Percentiles rank a stretch among this genome's conserved stretches.
Evolutionary conservation across 1,284 basidiomycete genomes (phyloP).

Genomic region (Kwoniella shivajii): DNA sequence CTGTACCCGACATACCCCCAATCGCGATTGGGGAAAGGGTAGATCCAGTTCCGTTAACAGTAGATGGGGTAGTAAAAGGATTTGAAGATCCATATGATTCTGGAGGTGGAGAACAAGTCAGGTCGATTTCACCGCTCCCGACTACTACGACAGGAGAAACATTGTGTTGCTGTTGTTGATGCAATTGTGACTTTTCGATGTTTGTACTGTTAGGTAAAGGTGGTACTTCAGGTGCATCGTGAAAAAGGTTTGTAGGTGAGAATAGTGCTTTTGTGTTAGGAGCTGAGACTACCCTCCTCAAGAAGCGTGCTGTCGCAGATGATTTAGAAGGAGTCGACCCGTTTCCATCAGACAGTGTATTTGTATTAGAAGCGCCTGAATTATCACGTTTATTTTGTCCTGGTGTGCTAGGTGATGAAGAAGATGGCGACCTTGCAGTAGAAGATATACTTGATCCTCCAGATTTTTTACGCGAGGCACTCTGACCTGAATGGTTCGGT

Average conservation of each 20-base stretch:
- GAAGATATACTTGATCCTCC: slow-evolving; percentile 28
- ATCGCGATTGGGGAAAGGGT: slow-evolving; percentile 4
- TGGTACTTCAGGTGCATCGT: slow-evolving; percentile 36
- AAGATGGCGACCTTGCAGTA: slow-evolving; percentile 14
- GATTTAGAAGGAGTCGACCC: slow-evolving; percentile 16
- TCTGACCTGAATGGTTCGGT: slow-evolving; percentile 2
- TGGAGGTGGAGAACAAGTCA: slow-evolving; percentile 19
- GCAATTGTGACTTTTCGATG: slow-evolving; percentile 21
- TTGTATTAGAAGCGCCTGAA: slow-evolving; percentile 6
- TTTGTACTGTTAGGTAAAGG: slow-evolving; percentile 32
- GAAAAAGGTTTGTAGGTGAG: slow-evolving; percentile 45
- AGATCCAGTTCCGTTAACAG: slow-evolving; percentile 11
- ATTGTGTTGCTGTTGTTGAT: not conserved
- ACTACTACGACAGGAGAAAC: slow-evolving; percentile 23
- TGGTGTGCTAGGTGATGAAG: slow-evolving; percentile 16
- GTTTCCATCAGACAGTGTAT: slow-evolving; percentile 4
- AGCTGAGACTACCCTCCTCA: slow-evolving; percentile 92
- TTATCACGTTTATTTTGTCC: slow-evolving; percentile 15
- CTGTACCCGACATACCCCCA: slow-evolving; percentile 25
- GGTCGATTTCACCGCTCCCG: slow-evolving; percentile 21
- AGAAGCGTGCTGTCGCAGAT: slow-evolving; percentile 70
- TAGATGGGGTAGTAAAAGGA: slow-evolving; percentile 12
- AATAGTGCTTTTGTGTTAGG: slow-evolving; percentile 94
- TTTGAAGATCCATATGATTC: slow-evolving; percentile 14
- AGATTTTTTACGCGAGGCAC: slow-evolving; percentile 26